Evolutionary conservation across 345 rosid species (phyloP), one percentile per base, ranked within the genome.

Genomic region (Brassica incana): DNA sequence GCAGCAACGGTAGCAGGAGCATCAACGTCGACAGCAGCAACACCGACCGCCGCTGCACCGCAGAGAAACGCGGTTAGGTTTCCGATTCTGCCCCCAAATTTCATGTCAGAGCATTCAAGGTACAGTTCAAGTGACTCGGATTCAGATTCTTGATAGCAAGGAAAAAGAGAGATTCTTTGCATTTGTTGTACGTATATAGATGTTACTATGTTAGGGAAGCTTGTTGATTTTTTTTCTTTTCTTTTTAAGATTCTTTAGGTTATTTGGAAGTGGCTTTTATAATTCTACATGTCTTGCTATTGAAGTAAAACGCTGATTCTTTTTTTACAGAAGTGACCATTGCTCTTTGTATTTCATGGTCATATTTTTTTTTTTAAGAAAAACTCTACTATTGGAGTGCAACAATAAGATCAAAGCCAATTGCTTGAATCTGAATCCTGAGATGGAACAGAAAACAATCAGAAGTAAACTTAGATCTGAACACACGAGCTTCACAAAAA

Each of bases 41-140:
- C 73, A n/a, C 8, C 61, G 8, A 29, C 32, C 32, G 40, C 62
- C 20, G 40, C 75, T 35, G 20, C 81, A 25, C 78, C 80, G n/a
- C 40, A 73, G 16, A 82, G 85, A 60, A 71, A 76, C 32, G 85
- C 85, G 0, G 83, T 83, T 52, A 90, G 86, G 83, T 93, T 90
- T 69, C 91, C 93, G 0, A 84, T 86, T 77, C 80, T 91, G 86
- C 90, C 91, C 0, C 84, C 81, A 14, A 89, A 87, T 84, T 91
- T 88, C 85, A 73, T 92, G 84, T 72, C 85, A 30, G 88, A 85
- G 62, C 86, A 81, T 77, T 85, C 87, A 23, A 79, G 78, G 56
- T 85, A 85, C 78, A 87, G 83, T 80, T 91, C 89, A 29, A 82
- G 88, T 59, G 90, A 87, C 35, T 89, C 97, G 1, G 97, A 91